These are phyloP conservation scores for Globisporangium megalacanthum DNA, from an alignment of 352 stramenopile species.

Conservation along the genomic window DNA sequence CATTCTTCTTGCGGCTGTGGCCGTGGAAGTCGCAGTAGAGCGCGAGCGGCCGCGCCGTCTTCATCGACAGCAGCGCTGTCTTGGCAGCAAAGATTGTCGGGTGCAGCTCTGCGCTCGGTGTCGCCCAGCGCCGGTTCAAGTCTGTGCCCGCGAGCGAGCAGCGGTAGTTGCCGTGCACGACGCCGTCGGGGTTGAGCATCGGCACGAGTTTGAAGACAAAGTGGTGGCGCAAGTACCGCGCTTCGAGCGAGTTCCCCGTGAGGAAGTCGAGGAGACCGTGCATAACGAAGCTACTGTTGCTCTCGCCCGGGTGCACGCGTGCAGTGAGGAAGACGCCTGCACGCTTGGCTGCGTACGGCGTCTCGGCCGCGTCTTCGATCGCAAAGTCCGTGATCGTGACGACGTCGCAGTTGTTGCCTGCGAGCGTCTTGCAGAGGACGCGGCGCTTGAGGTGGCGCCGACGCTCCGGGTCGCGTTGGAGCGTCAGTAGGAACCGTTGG, in stretches of 20 bases:
- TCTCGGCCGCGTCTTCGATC: conserved; percentile 35
- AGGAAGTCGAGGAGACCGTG: conserved; percentile 88
- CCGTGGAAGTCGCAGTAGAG: conserved; percentile 89
- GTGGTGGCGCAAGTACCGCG: conserved; percentile 62
- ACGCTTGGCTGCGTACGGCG: conserved; percentile 18
- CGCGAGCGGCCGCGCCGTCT: conserved; percentile 36
- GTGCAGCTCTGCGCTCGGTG: conserved; percentile 49
- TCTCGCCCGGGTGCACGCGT: conserved; percentile 86
- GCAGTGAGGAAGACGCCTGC: conserved; percentile 75
- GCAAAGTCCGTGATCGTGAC: conserved; percentile 85
- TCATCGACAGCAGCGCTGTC: conserved; percentile 53
- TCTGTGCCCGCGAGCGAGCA: conserved; percentile 83
- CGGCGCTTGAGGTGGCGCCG: conserved; percentile 44
- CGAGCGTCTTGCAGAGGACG: conserved; percentile 79
- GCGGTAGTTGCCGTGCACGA: conserved; percentile 91
- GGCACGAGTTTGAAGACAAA: conserved; percentile 91
- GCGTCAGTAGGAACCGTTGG: conserved; percentile 39
- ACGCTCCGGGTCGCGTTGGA: conserved; percentile 53
- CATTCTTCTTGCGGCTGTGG: conserved; percentile 84
- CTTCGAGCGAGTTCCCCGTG: conserved; percentile 59
- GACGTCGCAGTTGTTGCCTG: conserved; percentile 82
- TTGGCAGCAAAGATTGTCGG: conserved; percentile 79
- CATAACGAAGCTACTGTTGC: conserved; percentile 88
- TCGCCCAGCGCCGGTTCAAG: conserved; percentile 78
- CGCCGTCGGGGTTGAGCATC: conserved; percentile 92